phyloP scores from a whole-genome alignment of 2,329 filamentous ascomycete genomes.

The Emericellopsis cladophorae region DNA sequence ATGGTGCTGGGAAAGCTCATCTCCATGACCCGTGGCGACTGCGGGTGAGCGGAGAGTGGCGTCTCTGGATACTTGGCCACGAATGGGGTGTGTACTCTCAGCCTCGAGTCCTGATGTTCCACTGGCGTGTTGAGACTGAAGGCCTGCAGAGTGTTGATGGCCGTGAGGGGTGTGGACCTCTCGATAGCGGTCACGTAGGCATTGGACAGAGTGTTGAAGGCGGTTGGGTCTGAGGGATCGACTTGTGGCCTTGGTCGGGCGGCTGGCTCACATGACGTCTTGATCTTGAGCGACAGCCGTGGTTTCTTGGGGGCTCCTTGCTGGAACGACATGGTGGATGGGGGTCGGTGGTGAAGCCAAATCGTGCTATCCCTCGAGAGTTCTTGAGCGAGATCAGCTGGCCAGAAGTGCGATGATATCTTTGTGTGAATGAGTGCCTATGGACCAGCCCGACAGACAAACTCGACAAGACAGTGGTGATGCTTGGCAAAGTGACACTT shows the following conservation, averaged over 20 bases:
- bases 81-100: slow-evolving; percentile 28
- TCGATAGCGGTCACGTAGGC: slow-evolving; percentile 51
- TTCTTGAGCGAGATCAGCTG: too few species aligned
- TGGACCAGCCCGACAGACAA: neutral
- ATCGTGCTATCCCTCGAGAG: too few species aligned
- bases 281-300: slow-evolving; percentile 43
- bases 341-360: too few species aligned
- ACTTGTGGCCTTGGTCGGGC: slow-evolving; percentile 21
- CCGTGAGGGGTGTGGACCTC: slow-evolving; percentile 38
- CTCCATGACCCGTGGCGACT: slow-evolving; percentile 32
- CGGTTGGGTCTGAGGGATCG: slow-evolving; percentile 46
- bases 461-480: slow-evolving; percentile 1
- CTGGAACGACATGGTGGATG: slow-evolving; percentile 20
- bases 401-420: too few species aligned
- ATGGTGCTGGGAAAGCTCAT: slow-evolving; percentile 40
- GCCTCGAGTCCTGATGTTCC: slow-evolving; percentile 16
- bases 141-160: slow-evolving; percentile 29
- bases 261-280: slow-evolving; percentile 24
- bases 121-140: slow-evolving; percentile 16
- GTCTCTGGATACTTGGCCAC: slow-evolving; percentile 37
- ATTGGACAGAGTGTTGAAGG: slow-evolving; percentile 55
- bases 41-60: slow-evolving; percentile 33
- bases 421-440: neutral
- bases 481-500: slow-evolving; percentile 4
- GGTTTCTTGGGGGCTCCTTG: slow-evolving; percentile 33